phyloP scores from a whole-genome alignment of 306 rosid genomes.

The Prunus kanzakura region DNA sequence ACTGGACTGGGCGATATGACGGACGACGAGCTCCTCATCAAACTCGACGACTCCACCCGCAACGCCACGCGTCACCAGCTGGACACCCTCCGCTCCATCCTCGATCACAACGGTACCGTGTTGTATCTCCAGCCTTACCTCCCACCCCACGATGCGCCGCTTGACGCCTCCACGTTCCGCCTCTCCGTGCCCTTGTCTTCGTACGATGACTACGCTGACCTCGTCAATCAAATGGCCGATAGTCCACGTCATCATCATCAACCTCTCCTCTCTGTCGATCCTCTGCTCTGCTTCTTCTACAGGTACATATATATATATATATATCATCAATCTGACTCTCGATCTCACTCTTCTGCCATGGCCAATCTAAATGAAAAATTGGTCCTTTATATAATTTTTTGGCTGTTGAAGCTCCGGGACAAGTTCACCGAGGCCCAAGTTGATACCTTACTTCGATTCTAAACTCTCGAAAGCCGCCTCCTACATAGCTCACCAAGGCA shows the following conservation, averaged over 20 bases:
- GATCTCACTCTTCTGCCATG: too few species aligned
- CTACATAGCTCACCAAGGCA: constrained; percentile 41
- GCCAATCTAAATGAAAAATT: not conserved
- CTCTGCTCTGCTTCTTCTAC: constrained; percentile 63
- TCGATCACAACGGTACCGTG: constrained; percentile 34
- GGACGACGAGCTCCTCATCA: constrained; percentile 39
- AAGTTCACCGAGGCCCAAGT: constrained; percentile 52
- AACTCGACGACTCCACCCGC: constrained; percentile 37
- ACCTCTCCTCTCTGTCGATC: constrained; percentile 61
- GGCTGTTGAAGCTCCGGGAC: constrained; percentile 50
- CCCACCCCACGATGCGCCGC: constrained; percentile 4
- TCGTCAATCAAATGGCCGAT: constrained; percentile 40
- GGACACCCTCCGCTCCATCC: constrained; percentile 42
- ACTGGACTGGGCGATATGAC: constrained; percentile 9
- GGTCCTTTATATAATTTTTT: not conserved
- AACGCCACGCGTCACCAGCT: constrained; percentile 42
- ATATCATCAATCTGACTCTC: not conserved
- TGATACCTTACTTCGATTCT: constrained; percentile 69
- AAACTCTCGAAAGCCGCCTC: constrained; percentile 49
- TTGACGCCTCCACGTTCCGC: constrained; percentile 35
- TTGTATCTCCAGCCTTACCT: constrained; percentile 44
- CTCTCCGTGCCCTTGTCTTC: constrained; percentile 44
- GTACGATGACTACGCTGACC: constrained; percentile 48
- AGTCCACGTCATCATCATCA: constrained; percentile 8
- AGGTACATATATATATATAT: constrained; percentile 22